A percentile compares a stretch with the other conserved stretches of the same genome.
Conservation (phyloP, 164 flowering plant species). For the Umbilicus rupestris region DNA sequence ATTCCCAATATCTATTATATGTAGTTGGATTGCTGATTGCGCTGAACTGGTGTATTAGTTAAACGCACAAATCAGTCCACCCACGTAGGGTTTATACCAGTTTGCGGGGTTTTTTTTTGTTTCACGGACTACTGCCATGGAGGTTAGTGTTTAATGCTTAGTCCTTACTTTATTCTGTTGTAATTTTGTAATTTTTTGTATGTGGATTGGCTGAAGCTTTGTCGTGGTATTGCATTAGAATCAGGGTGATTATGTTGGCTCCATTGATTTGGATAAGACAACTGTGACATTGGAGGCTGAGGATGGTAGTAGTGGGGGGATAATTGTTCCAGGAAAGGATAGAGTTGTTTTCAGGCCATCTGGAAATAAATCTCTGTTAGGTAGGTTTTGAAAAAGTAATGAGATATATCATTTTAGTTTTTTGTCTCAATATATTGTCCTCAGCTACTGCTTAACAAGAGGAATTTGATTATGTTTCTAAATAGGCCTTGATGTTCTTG, state of each 20-base stretch:
- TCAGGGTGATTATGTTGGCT: slow-evolving; percentile 12
- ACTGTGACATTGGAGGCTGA: slow-evolving; percentile 50
- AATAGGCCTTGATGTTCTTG: slow-evolving; percentile 63
- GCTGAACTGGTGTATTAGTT: too few relatives aligned
- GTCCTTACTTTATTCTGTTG: background rate
- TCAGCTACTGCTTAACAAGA: background rate
- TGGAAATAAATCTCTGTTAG: slow-evolving; percentile 56
- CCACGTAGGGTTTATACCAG: too few relatives aligned
- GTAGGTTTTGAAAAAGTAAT: slow-evolving; percentile 20
- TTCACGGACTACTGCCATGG: background rate
- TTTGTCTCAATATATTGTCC: background rate
- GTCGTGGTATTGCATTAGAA: background rate
- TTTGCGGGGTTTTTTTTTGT: background rate
- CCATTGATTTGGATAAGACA: slow-evolving; percentile 33
- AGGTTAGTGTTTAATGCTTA: background rate
- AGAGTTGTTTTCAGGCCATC: slow-evolving; percentile 44
- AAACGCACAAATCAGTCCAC: too few relatives aligned
- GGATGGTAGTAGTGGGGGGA: slow-evolving; percentile 33
- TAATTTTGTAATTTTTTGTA: background rate
- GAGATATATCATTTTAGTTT: background rate
- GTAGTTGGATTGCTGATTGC: too few relatives aligned
- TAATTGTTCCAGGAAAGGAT: slow-evolving; percentile 58
- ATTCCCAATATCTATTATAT: too few relatives aligned
- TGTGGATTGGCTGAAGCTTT: background rate
- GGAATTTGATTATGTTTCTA: background rate